Evolutionary conservation across 305 asterid species (phyloP).

Genomic region (Fraxinus greggii): DNA sequence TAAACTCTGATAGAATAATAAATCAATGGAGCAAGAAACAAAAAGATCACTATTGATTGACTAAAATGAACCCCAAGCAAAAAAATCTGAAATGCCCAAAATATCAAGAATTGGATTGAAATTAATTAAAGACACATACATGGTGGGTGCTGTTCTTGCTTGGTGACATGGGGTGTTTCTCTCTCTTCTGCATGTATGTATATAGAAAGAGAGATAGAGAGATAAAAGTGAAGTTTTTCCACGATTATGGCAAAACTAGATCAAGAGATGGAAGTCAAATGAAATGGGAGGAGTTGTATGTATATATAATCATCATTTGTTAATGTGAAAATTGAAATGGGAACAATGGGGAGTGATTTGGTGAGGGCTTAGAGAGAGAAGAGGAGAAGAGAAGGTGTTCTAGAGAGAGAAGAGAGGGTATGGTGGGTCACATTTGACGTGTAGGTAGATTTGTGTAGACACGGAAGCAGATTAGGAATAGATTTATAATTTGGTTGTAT

Average conservation of each 20-base stretch:
- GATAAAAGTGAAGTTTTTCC: neutral
- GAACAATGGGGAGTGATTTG: neutral
- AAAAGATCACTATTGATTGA: slow-evolving; percentile 7
- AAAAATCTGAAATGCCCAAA: neutral
- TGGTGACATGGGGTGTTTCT: slow-evolving; percentile 47
- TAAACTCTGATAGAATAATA: neutral
- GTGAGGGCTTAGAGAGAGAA: neutral
- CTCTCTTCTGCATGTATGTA: slow-evolving; percentile 24
- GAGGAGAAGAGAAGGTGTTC: neutral
- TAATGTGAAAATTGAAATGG: neutral
- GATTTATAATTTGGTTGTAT: neutral
- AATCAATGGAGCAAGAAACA: slow-evolving; percentile 7
- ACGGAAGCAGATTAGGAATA: neutral
- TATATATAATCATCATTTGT: neutral
- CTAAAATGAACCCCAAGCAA: slow-evolving; percentile 5
- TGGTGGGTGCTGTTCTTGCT: slow-evolving; percentile 36
- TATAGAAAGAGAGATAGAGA: no score
- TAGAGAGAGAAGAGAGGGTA: neutral
- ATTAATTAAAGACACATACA: slow-evolving; percentile 28
- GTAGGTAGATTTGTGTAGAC: neutral
- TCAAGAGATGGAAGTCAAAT: neutral
- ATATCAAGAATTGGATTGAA: neutral
- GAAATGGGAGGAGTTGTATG: neutral
- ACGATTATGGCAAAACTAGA: neutral
- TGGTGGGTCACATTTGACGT: neutral